Conservation (phyloP, 2,329 filamentous ascomycete species). For the Talaromyces sp. region DNA sequence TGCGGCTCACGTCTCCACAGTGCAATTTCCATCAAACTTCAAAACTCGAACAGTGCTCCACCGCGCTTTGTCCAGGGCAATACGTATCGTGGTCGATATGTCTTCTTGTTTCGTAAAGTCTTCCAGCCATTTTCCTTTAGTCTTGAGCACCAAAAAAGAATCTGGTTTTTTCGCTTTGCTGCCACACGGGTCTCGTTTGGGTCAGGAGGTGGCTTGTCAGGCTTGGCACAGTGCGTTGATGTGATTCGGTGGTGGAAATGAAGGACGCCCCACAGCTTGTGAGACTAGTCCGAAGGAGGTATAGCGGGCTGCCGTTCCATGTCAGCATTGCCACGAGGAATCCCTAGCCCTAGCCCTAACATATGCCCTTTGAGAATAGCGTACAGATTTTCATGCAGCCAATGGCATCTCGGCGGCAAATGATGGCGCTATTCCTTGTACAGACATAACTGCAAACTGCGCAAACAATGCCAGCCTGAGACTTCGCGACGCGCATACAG, state of each 20-base stretch:
- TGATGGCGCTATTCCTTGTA: neutral
- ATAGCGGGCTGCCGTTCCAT: no score
- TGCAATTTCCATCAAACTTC: neutral
- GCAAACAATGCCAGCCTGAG: neutral
- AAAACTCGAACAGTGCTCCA: neutral
- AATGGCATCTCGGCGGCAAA: neutral
- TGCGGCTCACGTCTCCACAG: neutral
- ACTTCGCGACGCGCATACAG: neutral
- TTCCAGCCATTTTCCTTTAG: no score
- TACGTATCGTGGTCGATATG: no score
- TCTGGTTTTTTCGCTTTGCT: no score
- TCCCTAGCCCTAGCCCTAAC: neutral
- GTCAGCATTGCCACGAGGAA: no score
- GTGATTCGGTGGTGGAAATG: neutral
- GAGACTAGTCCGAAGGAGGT: no score
- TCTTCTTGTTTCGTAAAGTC: no score
- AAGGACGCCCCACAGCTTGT: neutral
- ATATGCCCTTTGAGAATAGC: neutral
- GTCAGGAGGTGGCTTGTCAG: neutral
- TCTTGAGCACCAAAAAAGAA: no score
- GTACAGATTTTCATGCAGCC: no score
- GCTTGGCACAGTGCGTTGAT: neutral
- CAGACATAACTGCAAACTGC: neutral
- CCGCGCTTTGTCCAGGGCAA: no score
- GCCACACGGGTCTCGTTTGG: neutral